Conservation (phyloP, 176 grass and related monocot species). For the Urochloa ruziziensis region DNA sequence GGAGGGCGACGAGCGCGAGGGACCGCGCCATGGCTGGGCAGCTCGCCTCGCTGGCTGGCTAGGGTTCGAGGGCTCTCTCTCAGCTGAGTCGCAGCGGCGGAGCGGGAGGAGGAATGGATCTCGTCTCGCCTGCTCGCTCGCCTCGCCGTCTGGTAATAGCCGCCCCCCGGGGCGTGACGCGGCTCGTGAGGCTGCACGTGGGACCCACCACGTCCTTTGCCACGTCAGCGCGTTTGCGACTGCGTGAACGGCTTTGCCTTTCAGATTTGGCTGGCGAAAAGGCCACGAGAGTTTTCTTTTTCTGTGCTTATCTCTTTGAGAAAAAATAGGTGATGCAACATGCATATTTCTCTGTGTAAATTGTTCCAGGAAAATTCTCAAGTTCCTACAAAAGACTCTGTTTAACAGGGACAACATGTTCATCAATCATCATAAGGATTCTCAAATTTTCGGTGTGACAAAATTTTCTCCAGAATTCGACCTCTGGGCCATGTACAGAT, state of each 20-base stretch:
- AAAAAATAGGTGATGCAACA: background rate
- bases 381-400: background rate
- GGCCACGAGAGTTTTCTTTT: background rate
- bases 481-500: background rate
- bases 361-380: background rate
- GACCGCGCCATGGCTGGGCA: slow-evolving; percentile 51
- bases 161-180: background rate
- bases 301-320: background rate
- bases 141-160: background rate
- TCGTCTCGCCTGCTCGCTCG: background rate
- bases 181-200: background rate
- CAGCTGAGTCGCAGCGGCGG: background rate
- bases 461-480: background rate
- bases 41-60: slow-evolving; percentile 8
- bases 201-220: background rate
- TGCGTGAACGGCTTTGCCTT: background rate
- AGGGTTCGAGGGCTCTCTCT: background rate
- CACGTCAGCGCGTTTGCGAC: background rate
- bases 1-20: background rate
- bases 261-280: background rate
- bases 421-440: background rate
- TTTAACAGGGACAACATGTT: background rate
- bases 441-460: background rate
- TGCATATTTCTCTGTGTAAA: background rate
- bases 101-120: slow-evolving; percentile 34